A percentile compares a stretch with the other conserved stretches of the same genome.
Evolutionary conservation across 495 filamentous ascomycete species (phyloP).

Genomic region (Apodospora peruviana): DNA sequence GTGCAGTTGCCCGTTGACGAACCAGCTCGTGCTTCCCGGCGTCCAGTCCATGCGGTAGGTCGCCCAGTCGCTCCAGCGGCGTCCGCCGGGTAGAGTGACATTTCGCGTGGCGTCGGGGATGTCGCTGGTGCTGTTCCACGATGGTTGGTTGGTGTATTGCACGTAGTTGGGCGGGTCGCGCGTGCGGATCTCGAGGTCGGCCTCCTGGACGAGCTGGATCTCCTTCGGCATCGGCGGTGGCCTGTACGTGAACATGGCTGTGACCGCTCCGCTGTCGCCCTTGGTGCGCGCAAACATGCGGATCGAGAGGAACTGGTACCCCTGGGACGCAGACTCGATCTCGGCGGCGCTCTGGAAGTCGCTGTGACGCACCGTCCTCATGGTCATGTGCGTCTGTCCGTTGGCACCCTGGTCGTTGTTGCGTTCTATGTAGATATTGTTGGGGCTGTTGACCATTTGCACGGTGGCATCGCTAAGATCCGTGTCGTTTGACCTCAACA

Average conservation of each 20-base stretch:
- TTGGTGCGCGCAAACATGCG: slow-evolving; percentile 53
- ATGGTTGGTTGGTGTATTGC: slow-evolving; percentile 73
- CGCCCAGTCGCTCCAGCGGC: slow-evolving; percentile 61
- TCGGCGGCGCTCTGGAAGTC: slow-evolving; percentile 59
- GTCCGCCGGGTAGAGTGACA: slow-evolving; percentile 32
- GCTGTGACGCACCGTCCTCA: slow-evolving; percentile 53
- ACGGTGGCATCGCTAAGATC: slow-evolving; percentile 33
- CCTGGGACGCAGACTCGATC: slow-evolving; percentile 49
- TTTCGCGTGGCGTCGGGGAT: slow-evolving; percentile 42
- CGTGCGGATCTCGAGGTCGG: slow-evolving; percentile 73
- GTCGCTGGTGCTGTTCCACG: slow-evolving; percentile 35
- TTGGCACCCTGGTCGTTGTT: slow-evolving; percentile 26
- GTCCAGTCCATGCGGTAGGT: slow-evolving; percentile 71
- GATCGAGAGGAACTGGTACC: slow-evolving; percentile 56
- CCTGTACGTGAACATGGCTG: slow-evolving; percentile 64
- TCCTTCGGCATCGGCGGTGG: slow-evolving; percentile 20
- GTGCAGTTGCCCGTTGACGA: slow-evolving; percentile 52
- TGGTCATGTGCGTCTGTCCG: slow-evolving; percentile 50
- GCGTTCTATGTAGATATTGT: slow-evolving; percentile 58
- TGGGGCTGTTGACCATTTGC: slow-evolving; percentile 56
- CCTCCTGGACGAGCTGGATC: slow-evolving; percentile 54
- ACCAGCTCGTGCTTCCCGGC: slow-evolving; percentile 56
- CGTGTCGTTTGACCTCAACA: slow-evolving; percentile 17
- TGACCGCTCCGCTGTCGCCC: slow-evolving; percentile 55
- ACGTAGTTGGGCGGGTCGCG: slow-evolving; percentile 49